phyloP scores from a whole-genome alignment of 2,329 filamentous ascomycete genomes.

The Thyridium curvatum region DNA sequence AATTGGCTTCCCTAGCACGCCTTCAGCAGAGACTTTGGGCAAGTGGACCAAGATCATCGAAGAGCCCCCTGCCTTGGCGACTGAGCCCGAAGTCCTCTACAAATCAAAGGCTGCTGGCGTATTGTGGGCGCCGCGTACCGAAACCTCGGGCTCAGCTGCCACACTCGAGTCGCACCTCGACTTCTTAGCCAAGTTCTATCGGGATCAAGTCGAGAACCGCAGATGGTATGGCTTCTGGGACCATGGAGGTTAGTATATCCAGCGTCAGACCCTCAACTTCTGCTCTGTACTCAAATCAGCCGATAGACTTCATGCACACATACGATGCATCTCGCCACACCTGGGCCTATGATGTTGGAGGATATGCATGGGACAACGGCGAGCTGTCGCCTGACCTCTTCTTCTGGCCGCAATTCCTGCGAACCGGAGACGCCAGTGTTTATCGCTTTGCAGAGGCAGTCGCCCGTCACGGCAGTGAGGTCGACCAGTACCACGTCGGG shows the following conservation, averaged over 20 bases:
- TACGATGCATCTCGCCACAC: conserved; percentile 53
- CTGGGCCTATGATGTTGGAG: conserved; percentile 59
- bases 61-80: conserved; percentile 43
- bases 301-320: conserved; percentile 58
- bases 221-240: conserved; percentile 60
- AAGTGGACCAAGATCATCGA: conserved; percentile 37
- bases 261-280: too few relatives aligned
- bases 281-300: too few relatives aligned
- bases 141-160: conserved; percentile 12
- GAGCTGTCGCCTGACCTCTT: conserved; percentile 57
- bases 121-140: conserved; percentile 35
- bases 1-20: conserved; percentile 45
- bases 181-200: conserved; percentile 50
- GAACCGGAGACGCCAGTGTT: conserved; percentile 49
- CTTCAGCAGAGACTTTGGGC: conserved; percentile 37
- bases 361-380: conserved; percentile 60
- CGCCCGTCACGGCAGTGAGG: conserved; percentile 52
- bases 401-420: conserved; percentile 57
- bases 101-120: conserved; percentile 46
- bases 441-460: conserved; percentile 54
- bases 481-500: conserved; percentile 56
- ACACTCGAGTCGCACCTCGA: conserved; percentile 46
- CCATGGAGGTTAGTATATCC: too few relatives aligned
- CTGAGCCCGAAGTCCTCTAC: conserved; percentile 41
- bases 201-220: conserved; percentile 46